Base-by-base conservation (phyloP, 179 eudicot genomes). In the Actinidia polygama region DNA sequence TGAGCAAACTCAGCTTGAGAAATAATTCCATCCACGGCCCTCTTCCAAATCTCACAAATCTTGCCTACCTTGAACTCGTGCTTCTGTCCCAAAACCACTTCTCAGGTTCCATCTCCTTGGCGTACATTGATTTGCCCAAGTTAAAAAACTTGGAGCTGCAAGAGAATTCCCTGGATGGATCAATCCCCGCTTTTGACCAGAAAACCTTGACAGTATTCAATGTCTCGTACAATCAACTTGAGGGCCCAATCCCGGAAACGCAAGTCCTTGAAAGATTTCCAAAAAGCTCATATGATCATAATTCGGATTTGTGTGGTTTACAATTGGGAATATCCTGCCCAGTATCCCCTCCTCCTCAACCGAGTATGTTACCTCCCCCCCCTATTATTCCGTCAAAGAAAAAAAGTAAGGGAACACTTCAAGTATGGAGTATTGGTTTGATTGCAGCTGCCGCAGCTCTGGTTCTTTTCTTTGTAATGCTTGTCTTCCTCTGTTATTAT, bases 131-230 rank as follows among this genome's bases (percentile, higher is more conserved):
- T 7, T 83, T 90, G 59, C 87, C 88, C 1, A 82, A 26, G 26
- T 72, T 90, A 19, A 63, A 11, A 4, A 21, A 69, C 11, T 21
- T 90, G 9, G 85, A 90, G 83, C 85, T 90, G 26, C 86, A 90
- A 64, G 84, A 81, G 23, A 90, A 90, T 69, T 69, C 47, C 5
- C 80, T 90, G 3, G 44, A 68, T 1, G 92, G 91, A 46, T 10
- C 67, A 53, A 87, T 90, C 55, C 92, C 92, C 1, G 88, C 91
- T 47, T 90, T 90, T 76, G 58, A 88, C 71, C 91, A 90, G 81
- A 70, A 47, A 23, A 62, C 86, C 5, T 83, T 90, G 68, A 76
- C 77, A 9, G 77, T 18, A 46, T 87, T 90, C 78, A 90, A 90
- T 58, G 85, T 90, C n/a, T 90, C 92, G 7, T 40, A 77, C 68